Conservation (phyloP, 257 asterid genomes). For the Fraxinus pennsylvanica region DNA sequence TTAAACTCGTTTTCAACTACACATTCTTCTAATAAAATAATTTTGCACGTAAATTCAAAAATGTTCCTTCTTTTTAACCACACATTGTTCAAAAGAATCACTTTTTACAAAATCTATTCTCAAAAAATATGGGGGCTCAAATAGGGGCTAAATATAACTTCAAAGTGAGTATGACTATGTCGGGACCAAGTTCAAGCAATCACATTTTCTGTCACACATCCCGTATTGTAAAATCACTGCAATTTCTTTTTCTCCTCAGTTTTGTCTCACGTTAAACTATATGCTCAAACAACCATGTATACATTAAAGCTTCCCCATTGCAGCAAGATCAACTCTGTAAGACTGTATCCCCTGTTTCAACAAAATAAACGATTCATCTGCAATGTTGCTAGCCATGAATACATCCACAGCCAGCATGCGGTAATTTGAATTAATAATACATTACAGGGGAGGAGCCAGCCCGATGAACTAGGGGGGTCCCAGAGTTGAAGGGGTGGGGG, state of each 20-base stretch:
- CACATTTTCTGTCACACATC: conserved; percentile 7
- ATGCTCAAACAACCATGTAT: background rate
- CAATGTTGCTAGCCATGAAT: background rate
- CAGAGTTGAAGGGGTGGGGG: too few species aligned
- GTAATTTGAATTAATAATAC: background rate
- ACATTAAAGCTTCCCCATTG: background rate
- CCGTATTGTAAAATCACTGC: background rate
- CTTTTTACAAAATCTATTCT: too few species aligned
- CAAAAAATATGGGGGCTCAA: too few species aligned
- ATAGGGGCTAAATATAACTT: background rate
- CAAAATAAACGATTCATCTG: background rate
- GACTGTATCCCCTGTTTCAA: background rate
- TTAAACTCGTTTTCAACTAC: background rate
- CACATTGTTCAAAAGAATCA: too few species aligned
- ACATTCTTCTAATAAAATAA: too few species aligned
- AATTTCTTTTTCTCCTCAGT: background rate
- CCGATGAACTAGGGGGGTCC: too few species aligned
- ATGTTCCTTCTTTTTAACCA: too few species aligned
- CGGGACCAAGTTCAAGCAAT: conserved; percentile 9
- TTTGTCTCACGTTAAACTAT: background rate
- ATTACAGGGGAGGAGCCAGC: background rate
- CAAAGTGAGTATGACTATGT: background rate
- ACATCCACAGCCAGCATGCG: background rate
- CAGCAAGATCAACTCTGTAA: background rate
- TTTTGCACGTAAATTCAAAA: too few species aligned